These are phyloP conservation scores for Diaporthe velutina DNA, from an alignment of 2,329 filamentous ascomycete species.

Conservation along the genomic window DNA sequence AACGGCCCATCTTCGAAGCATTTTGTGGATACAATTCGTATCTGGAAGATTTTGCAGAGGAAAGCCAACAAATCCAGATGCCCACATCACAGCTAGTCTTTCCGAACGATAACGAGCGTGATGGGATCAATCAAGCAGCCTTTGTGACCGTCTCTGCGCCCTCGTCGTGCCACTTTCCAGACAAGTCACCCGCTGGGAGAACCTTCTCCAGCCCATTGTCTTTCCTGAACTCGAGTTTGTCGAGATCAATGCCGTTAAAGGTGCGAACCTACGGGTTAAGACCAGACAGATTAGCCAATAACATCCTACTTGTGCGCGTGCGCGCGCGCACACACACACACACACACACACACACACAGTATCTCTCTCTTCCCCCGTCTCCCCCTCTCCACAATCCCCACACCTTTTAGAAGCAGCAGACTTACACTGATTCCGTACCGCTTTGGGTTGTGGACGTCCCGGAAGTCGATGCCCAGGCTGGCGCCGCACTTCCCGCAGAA, in stretches of 20 bases:
- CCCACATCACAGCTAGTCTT: neutral
- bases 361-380: neutral
- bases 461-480: conserved; percentile 62
- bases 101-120: neutral
- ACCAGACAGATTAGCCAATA: neutral
- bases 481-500: conserved; percentile 62
- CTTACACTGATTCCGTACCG: conserved; percentile 60
- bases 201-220: conserved; percentile 53
- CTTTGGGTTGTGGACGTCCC: conserved; percentile 43
- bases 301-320: neutral
- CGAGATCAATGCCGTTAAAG: conserved; percentile 56
- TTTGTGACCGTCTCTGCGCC: conserved; percentile 35
- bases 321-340: neutral
- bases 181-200: conserved; percentile 52
- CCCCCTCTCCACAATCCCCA: neutral
- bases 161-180: conserved; percentile 48
- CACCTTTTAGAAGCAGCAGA: conserved; percentile 6
- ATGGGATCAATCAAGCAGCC: neutral
- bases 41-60: neutral
- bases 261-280: conserved; percentile 51
- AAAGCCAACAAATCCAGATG: conserved; percentile 1
- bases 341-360: neutral
- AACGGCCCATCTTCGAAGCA: neutral
- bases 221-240: conserved; percentile 51
- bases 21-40: neutral